Conservation (phyloP, 768 basidiomycete species). For the Mycena polygramma region DNA sequence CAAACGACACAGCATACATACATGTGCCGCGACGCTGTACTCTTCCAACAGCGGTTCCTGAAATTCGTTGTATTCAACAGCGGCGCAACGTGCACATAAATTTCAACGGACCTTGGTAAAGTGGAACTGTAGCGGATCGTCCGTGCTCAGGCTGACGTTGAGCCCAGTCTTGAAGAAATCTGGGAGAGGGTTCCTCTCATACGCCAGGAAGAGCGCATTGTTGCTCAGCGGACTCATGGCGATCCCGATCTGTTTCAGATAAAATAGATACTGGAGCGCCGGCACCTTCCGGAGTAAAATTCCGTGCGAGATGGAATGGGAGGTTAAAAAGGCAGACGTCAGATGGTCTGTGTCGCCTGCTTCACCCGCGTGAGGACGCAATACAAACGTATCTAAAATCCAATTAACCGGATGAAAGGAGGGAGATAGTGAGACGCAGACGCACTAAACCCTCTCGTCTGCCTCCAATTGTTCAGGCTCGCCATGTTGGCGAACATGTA, state of each 20-base stretch:
- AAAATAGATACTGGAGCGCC: slow-evolving; percentile 96
- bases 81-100: not conserved
- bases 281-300: slow-evolving; percentile 98
- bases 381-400: slow-evolving; percentile 89
- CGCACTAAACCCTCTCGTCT: slow-evolving; percentile 90
- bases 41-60: slow-evolving; percentile 96
- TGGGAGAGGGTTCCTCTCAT: slow-evolving; percentile 96
- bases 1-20: slow-evolving; percentile 50
- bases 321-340: slow-evolving; percentile 94
- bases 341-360: slow-evolving; percentile 99
- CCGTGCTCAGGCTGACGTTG: slow-evolving; percentile 96
- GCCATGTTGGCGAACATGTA: slow-evolving; percentile 99
- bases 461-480: slow-evolving; percentile 94
- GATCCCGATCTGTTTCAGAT: slow-evolving; percentile 97
- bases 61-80: slow-evolving; percentile 3
- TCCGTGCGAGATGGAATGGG: slow-evolving; percentile 99
- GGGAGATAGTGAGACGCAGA: slow-evolving; percentile 48
- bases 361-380: slow-evolving; percentile 97
- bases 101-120: slow-evolving; percentile 85
- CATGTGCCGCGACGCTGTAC: slow-evolving; percentile 98
- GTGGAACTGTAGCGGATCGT: slow-evolving; percentile 97
- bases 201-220: slow-evolving; percentile 96
- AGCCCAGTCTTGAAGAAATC: slow-evolving; percentile 97
- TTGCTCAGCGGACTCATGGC: slow-evolving; percentile 99
- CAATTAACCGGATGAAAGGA: slow-evolving; percentile 22